These are phyloP conservation scores for Amoebophrya sp. DNA, from an alignment of 169 alveolate species.

Conservation along the genomic window DNA sequence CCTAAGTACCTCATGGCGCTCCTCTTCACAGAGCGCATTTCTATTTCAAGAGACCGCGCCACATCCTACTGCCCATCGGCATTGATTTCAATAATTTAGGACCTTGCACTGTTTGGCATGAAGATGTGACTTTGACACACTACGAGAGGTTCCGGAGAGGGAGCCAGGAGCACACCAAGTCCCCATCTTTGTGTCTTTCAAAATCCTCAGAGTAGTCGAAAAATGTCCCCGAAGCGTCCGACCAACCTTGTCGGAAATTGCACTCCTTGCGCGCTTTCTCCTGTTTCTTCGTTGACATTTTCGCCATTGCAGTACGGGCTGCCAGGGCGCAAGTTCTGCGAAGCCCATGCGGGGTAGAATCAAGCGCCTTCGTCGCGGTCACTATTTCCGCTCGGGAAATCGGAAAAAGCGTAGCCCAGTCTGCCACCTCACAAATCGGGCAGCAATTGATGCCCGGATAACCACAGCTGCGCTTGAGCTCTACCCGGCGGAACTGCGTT, in stretches of 20 bases:
- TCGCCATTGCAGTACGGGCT: not conserved
- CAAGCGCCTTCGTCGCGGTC: not conserved
- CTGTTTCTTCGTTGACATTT: not conserved
- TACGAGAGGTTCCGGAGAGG: not conserved
- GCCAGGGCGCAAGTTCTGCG: not conserved
- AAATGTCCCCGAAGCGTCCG: not conserved
- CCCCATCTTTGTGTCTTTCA: not conserved
- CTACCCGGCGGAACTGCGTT: not conserved
- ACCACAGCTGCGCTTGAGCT: not conserved
- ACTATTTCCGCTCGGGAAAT: not conserved
- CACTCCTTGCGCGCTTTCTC: not conserved
- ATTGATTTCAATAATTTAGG: too few relatives aligned
- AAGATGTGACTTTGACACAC: too few relatives aligned
- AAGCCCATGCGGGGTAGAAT: not conserved
- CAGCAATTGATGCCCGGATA: not conserved
- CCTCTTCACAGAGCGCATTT: too few relatives aligned
- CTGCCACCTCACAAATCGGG: not conserved
- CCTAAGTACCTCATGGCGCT: too few relatives aligned
- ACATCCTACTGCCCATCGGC: too few relatives aligned
- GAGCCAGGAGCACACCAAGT: not conserved
- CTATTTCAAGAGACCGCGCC: too few relatives aligned
- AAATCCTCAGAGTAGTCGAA: not conserved
- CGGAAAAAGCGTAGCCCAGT: not conserved
- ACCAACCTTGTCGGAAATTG: not conserved
- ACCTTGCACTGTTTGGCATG: too few relatives aligned